phyloP scores from a whole-genome alignment of 2,329 filamentous ascomycete genomes.

The Blastomyces parvus region DNA sequence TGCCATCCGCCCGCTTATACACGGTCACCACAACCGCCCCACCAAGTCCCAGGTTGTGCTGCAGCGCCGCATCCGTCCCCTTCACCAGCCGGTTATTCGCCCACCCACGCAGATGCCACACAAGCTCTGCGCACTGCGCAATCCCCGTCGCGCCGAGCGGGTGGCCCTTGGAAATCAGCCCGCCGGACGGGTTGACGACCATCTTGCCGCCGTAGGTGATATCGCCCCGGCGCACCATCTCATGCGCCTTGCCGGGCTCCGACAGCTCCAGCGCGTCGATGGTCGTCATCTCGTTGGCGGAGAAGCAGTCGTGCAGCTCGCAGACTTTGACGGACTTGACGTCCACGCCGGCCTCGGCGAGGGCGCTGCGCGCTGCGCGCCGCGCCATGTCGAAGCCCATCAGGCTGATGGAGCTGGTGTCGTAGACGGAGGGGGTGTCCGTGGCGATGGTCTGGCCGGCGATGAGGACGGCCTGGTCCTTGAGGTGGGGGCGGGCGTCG shows the following conservation, averaged over 20 bases:
- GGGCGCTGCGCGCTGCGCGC: constrained; percentile 58
- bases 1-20: constrained; percentile 74
- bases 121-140: constrained; percentile 87
- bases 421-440: constrained; percentile 71
- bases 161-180: constrained; percentile 92
- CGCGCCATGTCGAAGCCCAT: constrained; percentile 81
- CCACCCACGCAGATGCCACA: constrained; percentile 94
- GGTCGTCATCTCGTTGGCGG: constrained; percentile 82
- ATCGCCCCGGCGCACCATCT: constrained; percentile 75
- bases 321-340: constrained; percentile 68
- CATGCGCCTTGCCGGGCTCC: constrained; percentile 74
- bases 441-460: constrained; percentile 84
- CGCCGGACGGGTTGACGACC: constrained; percentile 87
- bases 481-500: constrained; percentile 71
- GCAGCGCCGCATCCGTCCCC: constrained; percentile 62
- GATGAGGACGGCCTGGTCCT: constrained; percentile 72
- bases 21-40: constrained; percentile 86
- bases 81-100: constrained; percentile 74
- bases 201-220: constrained; percentile 81
- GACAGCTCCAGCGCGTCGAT: constrained; percentile 78
- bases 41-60: constrained; percentile 88
- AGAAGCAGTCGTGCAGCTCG: constrained; percentile 96
- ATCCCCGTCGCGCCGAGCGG: constrained; percentile 90
- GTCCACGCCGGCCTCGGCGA: constrained; percentile 56
- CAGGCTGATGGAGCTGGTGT: constrained; percentile 70